Evolutionary conservation across 768 basidiomycete species (phyloP).

Genomic region (Podaxis sp.): DNA sequence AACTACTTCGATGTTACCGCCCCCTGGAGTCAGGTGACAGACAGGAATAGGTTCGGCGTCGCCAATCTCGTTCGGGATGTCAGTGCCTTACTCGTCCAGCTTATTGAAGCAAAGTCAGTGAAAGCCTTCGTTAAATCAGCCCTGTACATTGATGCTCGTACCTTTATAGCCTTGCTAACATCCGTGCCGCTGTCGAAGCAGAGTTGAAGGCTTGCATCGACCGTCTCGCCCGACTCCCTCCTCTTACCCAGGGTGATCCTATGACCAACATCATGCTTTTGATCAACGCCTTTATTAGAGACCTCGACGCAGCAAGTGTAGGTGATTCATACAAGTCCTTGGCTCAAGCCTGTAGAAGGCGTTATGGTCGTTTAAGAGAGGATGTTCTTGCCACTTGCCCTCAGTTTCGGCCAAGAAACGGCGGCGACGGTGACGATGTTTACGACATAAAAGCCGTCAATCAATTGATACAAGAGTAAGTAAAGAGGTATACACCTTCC

Average conservation of each 20-base stretch:
- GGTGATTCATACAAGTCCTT: conserved; percentile 15
- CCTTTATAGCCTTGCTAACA: conserved; percentile 43
- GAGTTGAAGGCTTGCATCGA: conserved; percentile 35
- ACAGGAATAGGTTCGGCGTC: conserved; percentile 55
- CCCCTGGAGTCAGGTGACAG: conserved; percentile 54
- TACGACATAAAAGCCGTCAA: conserved; percentile 7
- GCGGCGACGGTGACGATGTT: background rate
- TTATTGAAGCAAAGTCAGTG: conserved; percentile 56
- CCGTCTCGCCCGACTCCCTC: conserved; percentile 45
- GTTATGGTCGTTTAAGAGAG: conserved; percentile 3
- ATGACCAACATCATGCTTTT: conserved; percentile 44
- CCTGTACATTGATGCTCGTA: background rate
- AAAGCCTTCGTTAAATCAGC: background rate
- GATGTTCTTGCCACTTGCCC: conserved; percentile 13
- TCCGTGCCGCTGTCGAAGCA: conserved; percentile 38
- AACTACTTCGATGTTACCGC: conserved; percentile 45
- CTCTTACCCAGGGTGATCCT: conserved; percentile 33
- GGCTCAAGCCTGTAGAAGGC: conserved; percentile 9
- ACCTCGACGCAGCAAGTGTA: conserved; percentile 14
- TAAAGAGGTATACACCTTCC: background rate
- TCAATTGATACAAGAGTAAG: conserved; percentile 15
- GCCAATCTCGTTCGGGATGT: conserved; percentile 51
- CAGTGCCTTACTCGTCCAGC: conserved; percentile 48
- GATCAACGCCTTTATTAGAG: conserved; percentile 45
- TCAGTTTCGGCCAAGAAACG: background rate